Evolutionary conservation across 2,329 filamentous ascomycete genomes (phyloP).

Genomic region (Trichoderma sp.): DNA sequence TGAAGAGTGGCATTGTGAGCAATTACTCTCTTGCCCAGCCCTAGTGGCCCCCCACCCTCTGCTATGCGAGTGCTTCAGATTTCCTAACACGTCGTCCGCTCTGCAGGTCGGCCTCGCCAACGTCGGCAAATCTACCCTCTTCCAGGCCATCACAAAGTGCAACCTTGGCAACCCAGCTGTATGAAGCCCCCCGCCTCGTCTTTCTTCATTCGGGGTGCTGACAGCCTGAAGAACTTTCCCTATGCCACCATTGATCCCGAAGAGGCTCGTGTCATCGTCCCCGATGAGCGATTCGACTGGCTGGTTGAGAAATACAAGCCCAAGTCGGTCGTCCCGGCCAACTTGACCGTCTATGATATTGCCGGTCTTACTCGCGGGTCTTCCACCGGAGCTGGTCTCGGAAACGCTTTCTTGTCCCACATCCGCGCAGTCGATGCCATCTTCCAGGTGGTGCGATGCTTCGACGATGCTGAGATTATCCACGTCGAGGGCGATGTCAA

Average conservation of each 20-base stretch:
- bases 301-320: slow-evolving; percentile 94
- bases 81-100: slow-evolving; percentile 19
- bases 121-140: slow-evolving; percentile 98
- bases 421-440: slow-evolving; percentile 98
- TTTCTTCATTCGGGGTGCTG: slow-evolving; percentile 39
- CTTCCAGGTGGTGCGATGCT: slow-evolving; percentile 94
- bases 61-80: slow-evolving; percentile 1
- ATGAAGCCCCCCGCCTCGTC: slow-evolving; percentile 43
- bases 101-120: slow-evolving; percentile 92
- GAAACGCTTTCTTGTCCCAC: slow-evolving; percentile 97
- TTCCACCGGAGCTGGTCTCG: slow-evolving; percentile 94
- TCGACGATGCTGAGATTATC: slow-evolving; percentile 99
- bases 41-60: background rate
- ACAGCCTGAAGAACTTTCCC: slow-evolving; percentile 77
- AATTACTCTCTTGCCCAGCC: slow-evolving; percentile 16
- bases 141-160: slow-evolving; percentile 99
- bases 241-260: slow-evolving; percentile 99
- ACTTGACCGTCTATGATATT: slow-evolving; percentile 98
- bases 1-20: slow-evolving; percentile 98
- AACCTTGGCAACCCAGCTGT: slow-evolving; percentile 94
- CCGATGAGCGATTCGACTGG: slow-evolving; percentile 95
- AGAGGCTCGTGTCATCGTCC: slow-evolving; percentile 95
- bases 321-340: slow-evolving; percentile 94
- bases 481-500: slow-evolving; percentile 99
- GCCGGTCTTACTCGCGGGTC: slow-evolving; percentile 93